Evolutionary conservation across 2,329 filamentous ascomycete species (phyloP), one percentile per base, ranked within the genome.

Genomic region (Colletotrichum sp.): DNA sequence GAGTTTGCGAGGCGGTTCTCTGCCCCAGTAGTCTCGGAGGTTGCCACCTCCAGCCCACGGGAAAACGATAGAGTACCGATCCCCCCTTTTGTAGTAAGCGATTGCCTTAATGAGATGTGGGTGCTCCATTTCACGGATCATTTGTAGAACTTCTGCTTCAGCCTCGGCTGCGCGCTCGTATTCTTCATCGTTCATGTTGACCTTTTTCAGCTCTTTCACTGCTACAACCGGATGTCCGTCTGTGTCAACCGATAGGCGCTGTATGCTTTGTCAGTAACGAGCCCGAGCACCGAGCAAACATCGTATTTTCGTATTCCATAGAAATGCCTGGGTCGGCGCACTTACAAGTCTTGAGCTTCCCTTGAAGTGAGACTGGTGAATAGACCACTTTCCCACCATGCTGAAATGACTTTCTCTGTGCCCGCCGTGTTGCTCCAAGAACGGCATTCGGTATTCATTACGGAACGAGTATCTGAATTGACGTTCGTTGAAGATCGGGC

Each of bases 31-130:
- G 22, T 75, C 67, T n/a, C 60, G 36, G 2, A 75, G 55, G 10
- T 71, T 75, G 4, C 73, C 73, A 4, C 68, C 73, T 2, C 5
- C 61, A 0, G 73, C 73, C 73, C 73, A 75, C 3, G 52, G 68
- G n/a, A 75, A 71, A 5, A 75, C 22, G 3, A 75, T 22, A 2
- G 15, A 62, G 7, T 48, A 28, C 2, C 3, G 7, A 16, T 34
- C 3, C 3, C 36, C 39, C 4, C 1, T 52, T 6, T 2, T 65
- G 25, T 56, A 70, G 2, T 18, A 62, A 6, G 71, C 71, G 18
- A 74, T 39, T 0, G 66, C 65, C 7, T 32, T 48, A 4, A 74
- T 70, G 8, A 74, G 66, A 12, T 74, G 71, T 5, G 43, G 34
- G 3, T 74, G 66, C 0, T 64, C 15, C 18, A 74, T 22, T 7